Evolutionary conservation across 768 basidiomycete genomes (phyloP), one percentile per base, ranked within the genome.

Genomic region (Lentinula aciculospora): DNA sequence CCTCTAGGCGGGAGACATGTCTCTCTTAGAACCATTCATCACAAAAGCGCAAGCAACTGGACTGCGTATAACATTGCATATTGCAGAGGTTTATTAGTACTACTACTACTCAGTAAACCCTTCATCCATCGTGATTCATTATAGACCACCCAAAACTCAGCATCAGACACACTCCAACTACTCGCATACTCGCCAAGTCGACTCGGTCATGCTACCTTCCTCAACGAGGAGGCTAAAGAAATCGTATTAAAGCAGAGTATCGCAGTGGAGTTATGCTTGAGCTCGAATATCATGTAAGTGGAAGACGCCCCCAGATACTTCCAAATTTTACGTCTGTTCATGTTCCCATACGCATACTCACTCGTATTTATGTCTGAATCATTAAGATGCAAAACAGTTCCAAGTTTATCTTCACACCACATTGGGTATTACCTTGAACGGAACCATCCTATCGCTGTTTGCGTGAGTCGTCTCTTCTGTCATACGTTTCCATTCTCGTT

Each of bases 81-180:
- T 93, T 53, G 89, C 92, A 1, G 92, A 94, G 79, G 89, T 87
- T 58, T n/a, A n/a, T n/a, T n/a, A n/a, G n/a, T n/a, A n/a, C n/a
- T n/a, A n/a, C n/a, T n/a, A n/a, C n/a, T n/a, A n/a, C n/a, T n/a
- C n/a, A n/a, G n/a, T n/a, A n/a, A n/a, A n/a, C 27, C 13, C 9
- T 12, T 10, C 4, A 19, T 23, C 17, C 23, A 13, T 21, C 28
- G 21, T 49, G 27, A 28, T 49, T 37, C 47, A 29, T 15, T n/a
- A n/a, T n/a, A n/a, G n/a, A 2, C 32, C 21, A 49, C 21, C 28
- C 28, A 23, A 34, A 36, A 84, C 85, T 83, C 79, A 0, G 56
- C 58, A 7, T 64, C 70, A 27, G 83, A 82, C 65, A 70, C 86
- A 1, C 68, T 80, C 8, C 66, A 72, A 36, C 71, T 93, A 12